phyloP scores from a whole-genome alignment of 108 stramenopile species.

The Cyclotella distinguenda region DNA sequence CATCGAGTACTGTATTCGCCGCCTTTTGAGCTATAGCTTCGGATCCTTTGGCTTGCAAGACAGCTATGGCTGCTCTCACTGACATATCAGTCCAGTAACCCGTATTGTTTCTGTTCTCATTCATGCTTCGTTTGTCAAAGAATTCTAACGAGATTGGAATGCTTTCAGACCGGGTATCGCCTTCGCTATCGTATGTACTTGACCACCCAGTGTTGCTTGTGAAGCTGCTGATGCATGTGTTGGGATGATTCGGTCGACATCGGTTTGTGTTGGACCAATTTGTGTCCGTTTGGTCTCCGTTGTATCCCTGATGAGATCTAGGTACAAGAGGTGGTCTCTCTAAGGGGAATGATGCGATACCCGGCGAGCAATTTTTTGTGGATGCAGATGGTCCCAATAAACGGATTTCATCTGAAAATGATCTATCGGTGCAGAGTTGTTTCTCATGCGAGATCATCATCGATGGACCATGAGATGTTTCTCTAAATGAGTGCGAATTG shows the following conservation, averaged over 20 bases:
- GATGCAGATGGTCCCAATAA: background rate
- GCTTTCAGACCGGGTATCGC: background rate
- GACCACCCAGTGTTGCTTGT: background rate
- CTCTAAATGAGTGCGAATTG: background rate
- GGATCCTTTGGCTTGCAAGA: conserved; percentile 31
- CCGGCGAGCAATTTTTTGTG: too few relatives aligned
- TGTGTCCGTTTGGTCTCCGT: background rate
- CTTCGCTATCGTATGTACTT: background rate
- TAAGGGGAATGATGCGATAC: too few relatives aligned
- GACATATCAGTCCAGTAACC: conserved; percentile 30
- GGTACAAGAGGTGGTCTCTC: background rate
- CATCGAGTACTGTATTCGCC: conserved; percentile 24
- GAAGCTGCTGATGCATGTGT: background rate
- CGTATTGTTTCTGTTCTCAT: background rate
- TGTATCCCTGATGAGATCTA: background rate
- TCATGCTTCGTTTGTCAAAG: background rate
- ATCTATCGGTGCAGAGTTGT: background rate
- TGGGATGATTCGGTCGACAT: background rate
- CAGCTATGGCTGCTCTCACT: conserved; percentile 33
- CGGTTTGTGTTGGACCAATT: background rate
- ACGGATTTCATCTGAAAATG: conserved; percentile 2
- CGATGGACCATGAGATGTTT: background rate
- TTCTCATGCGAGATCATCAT: background rate
- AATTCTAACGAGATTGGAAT: background rate
- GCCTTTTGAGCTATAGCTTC: conserved; percentile 21